These are phyloP conservation scores for Tilletia caries DNA, from an alignment of 1,284 basidiomycete genomes.

Conservation along the genomic window DNA sequence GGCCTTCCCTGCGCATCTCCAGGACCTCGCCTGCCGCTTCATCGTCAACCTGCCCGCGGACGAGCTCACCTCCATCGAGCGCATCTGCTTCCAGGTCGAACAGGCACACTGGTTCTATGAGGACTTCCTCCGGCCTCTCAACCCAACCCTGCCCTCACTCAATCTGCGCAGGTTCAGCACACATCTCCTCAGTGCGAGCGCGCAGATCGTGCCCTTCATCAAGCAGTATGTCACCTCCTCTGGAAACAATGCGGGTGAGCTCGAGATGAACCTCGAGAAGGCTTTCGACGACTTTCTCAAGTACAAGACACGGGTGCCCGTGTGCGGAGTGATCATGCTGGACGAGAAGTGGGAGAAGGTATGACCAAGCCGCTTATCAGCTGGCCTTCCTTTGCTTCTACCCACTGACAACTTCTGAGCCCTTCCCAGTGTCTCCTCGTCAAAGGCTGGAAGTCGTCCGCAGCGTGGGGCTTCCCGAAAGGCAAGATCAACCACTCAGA, in stretches of 20 bases:
- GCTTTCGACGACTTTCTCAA: conserved; percentile 55
- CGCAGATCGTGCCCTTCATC: conserved; percentile 49
- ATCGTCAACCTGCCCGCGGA: conserved; percentile 93
- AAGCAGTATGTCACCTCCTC: conserved; percentile 42
- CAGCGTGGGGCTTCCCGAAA: conserved; percentile 97
- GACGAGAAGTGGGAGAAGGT: conserved; percentile 82
- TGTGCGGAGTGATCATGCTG: conserved; percentile 96
- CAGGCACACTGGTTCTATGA: conserved; percentile 99
- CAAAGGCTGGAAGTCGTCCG: conserved; percentile 93
- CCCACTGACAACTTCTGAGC: background rate
- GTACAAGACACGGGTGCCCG: conserved; percentile 95
- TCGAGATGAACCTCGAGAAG: conserved; percentile 43
- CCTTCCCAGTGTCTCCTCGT: conserved; percentile 58
- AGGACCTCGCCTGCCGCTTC: conserved; percentile 66
- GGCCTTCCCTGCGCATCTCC: conserved; percentile 51
- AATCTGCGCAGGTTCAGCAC: conserved; percentile 85
- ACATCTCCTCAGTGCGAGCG: conserved; percentile 63
- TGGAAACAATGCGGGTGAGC: conserved; percentile 12
- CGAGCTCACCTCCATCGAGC: conserved; percentile 83
- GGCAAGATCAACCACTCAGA: conserved; percentile 96
- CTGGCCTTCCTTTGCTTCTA: background rate
- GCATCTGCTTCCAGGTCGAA: conserved; percentile 98
- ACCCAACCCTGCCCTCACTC: conserved; percentile 76
- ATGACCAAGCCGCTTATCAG: background rate
- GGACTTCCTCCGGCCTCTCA: conserved; percentile 84